A percentile compares a stretch with the other conserved stretches of the same genome.
These are phyloP conservation scores for Phytophthora podocarpi DNA, from an alignment of 352 stramenopile genomes.

Conservation along the genomic window DNA sequence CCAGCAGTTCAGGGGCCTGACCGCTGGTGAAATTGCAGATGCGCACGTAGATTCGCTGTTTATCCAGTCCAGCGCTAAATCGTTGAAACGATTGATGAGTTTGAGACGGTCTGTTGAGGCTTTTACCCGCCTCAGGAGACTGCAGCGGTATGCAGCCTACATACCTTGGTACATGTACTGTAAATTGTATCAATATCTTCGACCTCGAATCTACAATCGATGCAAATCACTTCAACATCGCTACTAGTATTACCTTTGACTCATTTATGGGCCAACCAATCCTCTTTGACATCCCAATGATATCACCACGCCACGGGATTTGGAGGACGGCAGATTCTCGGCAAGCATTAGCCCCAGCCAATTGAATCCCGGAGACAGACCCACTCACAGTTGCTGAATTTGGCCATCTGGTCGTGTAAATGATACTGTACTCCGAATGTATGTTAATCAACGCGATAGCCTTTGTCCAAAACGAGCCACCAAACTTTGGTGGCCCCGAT, in stretches of 20 bases:
- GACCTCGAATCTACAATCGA: conserved; percentile 19
- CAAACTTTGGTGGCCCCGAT: not conserved
- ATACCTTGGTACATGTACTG: too few relatives aligned
- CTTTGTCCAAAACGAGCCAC: not conserved
- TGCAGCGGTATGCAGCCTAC: not conserved
- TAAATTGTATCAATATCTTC: too few relatives aligned
- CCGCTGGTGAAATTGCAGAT: not conserved
- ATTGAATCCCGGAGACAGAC: conserved; percentile 19
- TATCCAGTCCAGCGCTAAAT: conserved; percentile 1
- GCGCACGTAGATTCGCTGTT: conserved; percentile 11
- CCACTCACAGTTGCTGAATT: not conserved
- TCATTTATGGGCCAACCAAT: conserved; percentile 24
- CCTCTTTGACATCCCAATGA: too few relatives aligned
- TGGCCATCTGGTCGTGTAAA: conserved; percentile 7
- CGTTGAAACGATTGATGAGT: conserved; percentile 13
- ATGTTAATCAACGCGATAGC: not conserved
- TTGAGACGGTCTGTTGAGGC: conserved; percentile 17
- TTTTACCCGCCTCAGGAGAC: conserved; percentile 13
- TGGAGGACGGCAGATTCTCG: conserved; percentile 18
- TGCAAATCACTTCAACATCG: conserved; percentile 12
- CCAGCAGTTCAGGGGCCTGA: conserved; percentile 9
- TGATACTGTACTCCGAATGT: conserved; percentile 5
- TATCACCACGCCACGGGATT: conserved; percentile 15
- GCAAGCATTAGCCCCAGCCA: conserved; percentile 19
- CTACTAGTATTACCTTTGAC: not conserved